Evolutionary conservation across 2,329 filamentous ascomycete species (phyloP), one percentile per base, ranked within the genome.

Genomic region (Aspergillus neoniger): DNA sequence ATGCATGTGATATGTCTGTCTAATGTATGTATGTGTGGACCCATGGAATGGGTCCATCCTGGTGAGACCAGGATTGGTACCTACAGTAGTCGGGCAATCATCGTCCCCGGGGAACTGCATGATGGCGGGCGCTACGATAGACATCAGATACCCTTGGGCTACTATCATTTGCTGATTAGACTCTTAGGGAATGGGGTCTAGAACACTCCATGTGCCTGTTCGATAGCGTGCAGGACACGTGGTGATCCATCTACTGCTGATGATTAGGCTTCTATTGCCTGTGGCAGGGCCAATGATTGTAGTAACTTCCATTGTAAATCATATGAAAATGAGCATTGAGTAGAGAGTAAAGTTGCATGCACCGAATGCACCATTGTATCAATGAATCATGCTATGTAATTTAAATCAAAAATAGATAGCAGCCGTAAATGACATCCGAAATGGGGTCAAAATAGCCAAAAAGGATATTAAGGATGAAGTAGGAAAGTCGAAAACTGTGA

Each of bases 401-500:
- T 53, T 21, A 25, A 53, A 19, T 23, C 6, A 12, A 19, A 17
- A 44, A 44, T 12, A 21, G 17, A 44, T n/a, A 21, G 23, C 51
- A 53, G 51, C 32, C 32, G 32, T 23, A 39, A 43, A 41, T 53
- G 32, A 53, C 51, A 28, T 39, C 51, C 51, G 51, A 53, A 39
- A 53, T 39, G 36, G 36, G 51, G 51, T 41, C 19, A 17, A 38
- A 38, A 30, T 49, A 28, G 25, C 36, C 48, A 57, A 51, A 51
- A 53, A 49, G 48, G 19, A 21, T 32, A 50, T 50, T 54, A 39
- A 54, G 32, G 38, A 54, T 36, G 9, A n/a, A 15, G 14, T 30
- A 51, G 15, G 14, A 32, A 63, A 55, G 59, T 36, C 4, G 44
- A 54, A 51, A 53, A 58, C 59, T 43, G 9, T n/a, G 47, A 57